These are phyloP conservation scores for Cladophialophora carrionii DNA, from an alignment of 2,329 filamentous ascomycete genomes.

Conservation along the genomic window DNA sequence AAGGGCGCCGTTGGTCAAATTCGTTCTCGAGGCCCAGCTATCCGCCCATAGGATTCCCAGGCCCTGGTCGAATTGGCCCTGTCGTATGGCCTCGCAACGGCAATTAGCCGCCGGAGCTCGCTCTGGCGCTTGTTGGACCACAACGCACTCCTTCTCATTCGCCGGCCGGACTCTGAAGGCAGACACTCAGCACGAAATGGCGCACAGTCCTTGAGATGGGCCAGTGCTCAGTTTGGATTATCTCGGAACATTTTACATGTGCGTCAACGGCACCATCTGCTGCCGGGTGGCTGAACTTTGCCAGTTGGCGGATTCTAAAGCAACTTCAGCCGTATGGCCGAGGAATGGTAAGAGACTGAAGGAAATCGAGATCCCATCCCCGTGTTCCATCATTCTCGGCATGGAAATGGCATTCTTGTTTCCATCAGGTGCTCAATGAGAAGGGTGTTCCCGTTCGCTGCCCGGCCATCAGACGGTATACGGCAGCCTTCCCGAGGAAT, in stretches of 20 bases:
- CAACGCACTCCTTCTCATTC: slow-evolving; percentile 18
- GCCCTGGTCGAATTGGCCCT: slow-evolving; percentile 13
- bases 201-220: background rate
- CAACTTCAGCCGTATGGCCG: slow-evolving; percentile 12
- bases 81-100: slow-evolving; percentile 19
- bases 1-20: slow-evolving; percentile 8
- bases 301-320: background rate
- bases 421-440: slow-evolving; percentile 12
- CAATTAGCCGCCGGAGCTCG: slow-evolving; percentile 32
- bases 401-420: background rate
- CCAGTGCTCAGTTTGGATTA: slow-evolving; percentile 12
- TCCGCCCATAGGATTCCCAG: background rate
- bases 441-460: background rate
- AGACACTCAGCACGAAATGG: slow-evolving; percentile 16
- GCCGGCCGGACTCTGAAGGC: slow-evolving; percentile 22
- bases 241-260: slow-evolving; percentile 24
- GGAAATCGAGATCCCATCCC: background rate
- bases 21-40: background rate
- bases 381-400: background rate
- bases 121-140: slow-evolving; percentile 34
- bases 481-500: slow-evolving; percentile 5
- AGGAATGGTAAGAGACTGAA: slow-evolving; percentile 2
- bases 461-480: slow-evolving; percentile 7
- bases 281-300: slow-evolving; percentile 12
- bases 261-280: background rate